Conservation (phyloP, 441 rosid species). For the Gossypium schwendimanii region DNA sequence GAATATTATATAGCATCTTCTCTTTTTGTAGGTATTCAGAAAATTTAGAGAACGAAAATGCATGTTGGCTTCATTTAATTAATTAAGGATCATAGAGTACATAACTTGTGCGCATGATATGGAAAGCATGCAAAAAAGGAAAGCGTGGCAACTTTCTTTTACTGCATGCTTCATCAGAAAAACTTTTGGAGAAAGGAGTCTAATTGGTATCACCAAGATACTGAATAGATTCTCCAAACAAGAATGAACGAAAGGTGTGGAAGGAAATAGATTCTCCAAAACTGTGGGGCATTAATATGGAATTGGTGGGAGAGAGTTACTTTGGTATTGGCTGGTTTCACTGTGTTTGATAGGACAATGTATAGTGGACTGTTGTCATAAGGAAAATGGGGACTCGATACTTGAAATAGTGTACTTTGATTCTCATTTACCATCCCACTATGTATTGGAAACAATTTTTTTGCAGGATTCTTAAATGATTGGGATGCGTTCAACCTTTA, state of each 20-base stretch:
- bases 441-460: neutral
- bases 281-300: conserved; percentile 1
- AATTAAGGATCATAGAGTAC: neutral
- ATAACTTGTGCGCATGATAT: neutral
- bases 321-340: neutral
- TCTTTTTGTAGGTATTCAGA: neutral
- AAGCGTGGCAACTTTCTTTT: neutral
- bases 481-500: neutral
- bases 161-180: conserved; percentile 5
- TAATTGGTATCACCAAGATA: conserved; percentile 9
- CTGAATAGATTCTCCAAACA: neutral
- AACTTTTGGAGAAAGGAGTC: conserved; percentile 2
- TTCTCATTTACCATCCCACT: conserved; percentile 9
- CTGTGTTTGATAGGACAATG: neutral
- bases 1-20: neutral
- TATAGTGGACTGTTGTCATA: neutral
- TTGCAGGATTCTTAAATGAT: neutral
- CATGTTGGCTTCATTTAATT: neutral
- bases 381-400: neutral
- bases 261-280: conserved; percentile 7
- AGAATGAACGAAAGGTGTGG: neutral
- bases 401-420: conserved; percentile 4
- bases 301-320: neutral
- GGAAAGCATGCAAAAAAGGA: neutral
- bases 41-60: neutral